Evolutionary conservation across 2,329 filamentous ascomycete genomes (phyloP).

Genomic region (Beauveria sp.): DNA sequence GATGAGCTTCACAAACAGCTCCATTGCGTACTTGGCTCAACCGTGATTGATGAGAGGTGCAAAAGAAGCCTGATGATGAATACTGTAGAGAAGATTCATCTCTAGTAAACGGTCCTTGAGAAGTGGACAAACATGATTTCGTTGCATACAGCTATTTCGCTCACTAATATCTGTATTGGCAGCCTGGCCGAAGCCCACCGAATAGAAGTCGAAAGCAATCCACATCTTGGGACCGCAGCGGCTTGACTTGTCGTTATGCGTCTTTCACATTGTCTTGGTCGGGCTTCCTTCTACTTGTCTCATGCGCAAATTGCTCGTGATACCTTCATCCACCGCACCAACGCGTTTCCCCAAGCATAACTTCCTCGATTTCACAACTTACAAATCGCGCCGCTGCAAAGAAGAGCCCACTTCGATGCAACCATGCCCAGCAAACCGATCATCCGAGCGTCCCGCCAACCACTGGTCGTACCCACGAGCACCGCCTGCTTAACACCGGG

Average conservation of each 20-base stretch:
- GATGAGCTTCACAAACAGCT: background rate
- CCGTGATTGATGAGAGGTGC: background rate
- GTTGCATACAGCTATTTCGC: background rate
- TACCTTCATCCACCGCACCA: background rate
- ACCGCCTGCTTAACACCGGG: background rate
- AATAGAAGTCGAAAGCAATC: background rate
- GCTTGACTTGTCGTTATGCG: background rate
- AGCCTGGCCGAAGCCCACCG: background rate
- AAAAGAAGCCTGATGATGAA: background rate
- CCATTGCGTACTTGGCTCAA: background rate
- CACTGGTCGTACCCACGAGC: background rate
- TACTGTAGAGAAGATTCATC: background rate
- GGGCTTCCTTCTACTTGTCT: background rate
- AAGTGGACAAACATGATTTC: no score
- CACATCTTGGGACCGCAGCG: background rate
- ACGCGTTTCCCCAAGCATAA: background rate
- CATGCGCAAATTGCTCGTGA: background rate
- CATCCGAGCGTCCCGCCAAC: constrained; percentile 4
- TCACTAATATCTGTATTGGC: background rate
- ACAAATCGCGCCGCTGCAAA: background rate
- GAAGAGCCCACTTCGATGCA: background rate
- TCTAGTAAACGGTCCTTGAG: no score
- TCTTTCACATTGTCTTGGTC: background rate
- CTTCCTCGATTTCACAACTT: background rate
- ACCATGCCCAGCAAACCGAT: background rate